These are phyloP conservation scores for Peterozyma xylosa DNA, from an alignment of 805 yeast species.

Conservation along the genomic window DNA sequence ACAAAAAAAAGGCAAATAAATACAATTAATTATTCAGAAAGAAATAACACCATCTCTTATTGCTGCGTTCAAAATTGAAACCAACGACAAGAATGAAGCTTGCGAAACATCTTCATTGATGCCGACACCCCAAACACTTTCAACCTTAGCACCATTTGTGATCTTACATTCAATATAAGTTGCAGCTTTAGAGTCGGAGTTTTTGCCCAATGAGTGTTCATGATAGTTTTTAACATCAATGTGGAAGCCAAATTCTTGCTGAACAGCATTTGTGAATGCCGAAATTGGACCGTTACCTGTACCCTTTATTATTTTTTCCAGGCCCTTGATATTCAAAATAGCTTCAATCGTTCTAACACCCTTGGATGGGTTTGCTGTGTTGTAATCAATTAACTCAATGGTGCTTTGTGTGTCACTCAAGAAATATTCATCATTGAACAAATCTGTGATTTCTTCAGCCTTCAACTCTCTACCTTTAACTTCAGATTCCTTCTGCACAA, in stretches of 20 bases:
- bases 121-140: slow-evolving; percentile 80
- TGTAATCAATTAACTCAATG: slow-evolving; percentile 33
- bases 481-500: slow-evolving; percentile 63
- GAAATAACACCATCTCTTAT: slow-evolving; percentile 5
- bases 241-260: slow-evolving; percentile 39
- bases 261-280: slow-evolving; percentile 59
- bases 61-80: slow-evolving; percentile 34
- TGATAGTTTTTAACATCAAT: slow-evolving; percentile 60
- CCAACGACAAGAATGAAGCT: slow-evolving; percentile 59
- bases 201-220: slow-evolving; percentile 70
- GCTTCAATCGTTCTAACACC: slow-evolving; percentile 35
- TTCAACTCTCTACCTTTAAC: slow-evolving; percentile 60
- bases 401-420: slow-evolving; percentile 24
- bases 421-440: slow-evolving; percentile 53
- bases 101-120: slow-evolving; percentile 84
- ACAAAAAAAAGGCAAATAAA: too few relatives aligned
- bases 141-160: slow-evolving; percentile 30
- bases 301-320: slow-evolving; percentile 35
- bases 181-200: slow-evolving; percentile 67
- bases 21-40: neutral
- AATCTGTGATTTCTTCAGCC: slow-evolving; percentile 51
- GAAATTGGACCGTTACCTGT: slow-evolving; percentile 78
- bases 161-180: slow-evolving; percentile 58
- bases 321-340: slow-evolving; percentile 28
- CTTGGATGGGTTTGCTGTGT: slow-evolving; percentile 20